phyloP scores from a whole-genome alignment of 768 basidiomycete genomes.

The Boletus eberwhitei region DNA sequence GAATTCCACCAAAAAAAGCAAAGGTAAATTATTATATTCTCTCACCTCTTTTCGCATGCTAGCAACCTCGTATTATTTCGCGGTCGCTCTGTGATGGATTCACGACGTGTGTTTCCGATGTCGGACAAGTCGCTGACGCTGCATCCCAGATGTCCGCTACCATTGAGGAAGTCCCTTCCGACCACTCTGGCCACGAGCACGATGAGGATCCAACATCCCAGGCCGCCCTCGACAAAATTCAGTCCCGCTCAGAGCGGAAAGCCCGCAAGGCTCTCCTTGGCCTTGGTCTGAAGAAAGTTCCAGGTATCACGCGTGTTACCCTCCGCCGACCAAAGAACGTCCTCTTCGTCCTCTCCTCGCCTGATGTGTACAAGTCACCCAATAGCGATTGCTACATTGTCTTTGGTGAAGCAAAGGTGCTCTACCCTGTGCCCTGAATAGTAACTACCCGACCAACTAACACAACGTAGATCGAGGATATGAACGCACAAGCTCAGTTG shows the following conservation, averaged over 20 bases:
- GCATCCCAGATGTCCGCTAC: conserved; percentile 58
- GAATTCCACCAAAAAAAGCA: conserved; percentile 7
- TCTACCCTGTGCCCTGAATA: conserved; percentile 11
- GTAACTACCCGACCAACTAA: not conserved
- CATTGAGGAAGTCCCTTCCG: conserved; percentile 80
- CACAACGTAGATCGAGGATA: conserved; percentile 69
- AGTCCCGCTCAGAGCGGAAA: conserved; percentile 92
- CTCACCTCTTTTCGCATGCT: not conserved
- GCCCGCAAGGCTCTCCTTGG: conserved; percentile 90
- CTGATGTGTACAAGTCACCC: conserved; percentile 97
- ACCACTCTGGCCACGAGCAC: conserved; percentile 71
- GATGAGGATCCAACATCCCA: conserved; percentile 84
- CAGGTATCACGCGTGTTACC: conserved; percentile 92
- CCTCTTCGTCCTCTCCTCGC: conserved; percentile 87
- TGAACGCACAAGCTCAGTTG: conserved; percentile 76
- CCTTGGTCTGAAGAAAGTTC: conserved; percentile 90
- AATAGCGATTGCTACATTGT: conserved; percentile 99
- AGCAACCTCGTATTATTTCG: not conserved
- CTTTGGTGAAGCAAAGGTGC: conserved; percentile 93
- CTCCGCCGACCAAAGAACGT: conserved; percentile 95
- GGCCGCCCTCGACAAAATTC: conserved; percentile 87
- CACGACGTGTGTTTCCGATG: conserved; percentile 27
- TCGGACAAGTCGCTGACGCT: conserved; percentile 25
- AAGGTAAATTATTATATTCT: conserved; percentile 16
- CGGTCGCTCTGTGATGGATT: conserved; percentile 28